Evolutionary conservation across 345 rosid genomes (phyloP), one percentile per base, ranked within the genome.

Genomic region (Brassica nigra): DNA sequence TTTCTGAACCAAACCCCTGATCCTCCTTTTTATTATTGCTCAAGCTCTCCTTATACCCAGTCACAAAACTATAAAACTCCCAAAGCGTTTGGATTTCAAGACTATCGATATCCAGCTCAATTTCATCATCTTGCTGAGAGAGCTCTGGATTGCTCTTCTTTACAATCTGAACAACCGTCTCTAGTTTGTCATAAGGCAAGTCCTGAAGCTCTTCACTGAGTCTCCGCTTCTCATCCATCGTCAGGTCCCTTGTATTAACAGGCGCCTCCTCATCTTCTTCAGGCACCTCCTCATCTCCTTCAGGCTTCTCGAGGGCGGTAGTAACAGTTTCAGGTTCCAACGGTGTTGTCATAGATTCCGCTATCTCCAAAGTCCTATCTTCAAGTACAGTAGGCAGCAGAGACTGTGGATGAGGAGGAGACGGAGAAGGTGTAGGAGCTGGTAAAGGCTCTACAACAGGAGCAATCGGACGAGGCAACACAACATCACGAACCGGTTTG

Each of bases 91-190:
- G 87, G 52, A 81, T 74, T 81, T 93, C 97, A 76, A 95, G 81
- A 81, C 83, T 83, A 72, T 93, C 98, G 44, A 95, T 90, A 71
- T 95, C 98, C 73, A 95, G 86, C 81, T 93, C 99, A 80, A 95
- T 88, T 82, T 93, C 99, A 84, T 91, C 94, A 75, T 93, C 97
- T 66, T 90, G 88, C 71, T 87, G 91, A 66, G 84, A 86, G 79
- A 93, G 90, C n/a, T 82, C 89, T 42, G 89, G 86, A 59, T 88
- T 95, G 75, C 94, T 87, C 85, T 87, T 91, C 87, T 84, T 95
- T 70, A 95, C 90, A 74, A 93, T 95, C 83, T 90, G 93, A 57
- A 95, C 96, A 67, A 91, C 86, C 2, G 76, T 78, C 47, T 89
- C 96, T 66, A 95, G 83, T 80, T 90, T 86, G 37, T 93, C 97